Conservation (phyloP, 306 rosid species). For the Dalbergia oliveri region DNA sequence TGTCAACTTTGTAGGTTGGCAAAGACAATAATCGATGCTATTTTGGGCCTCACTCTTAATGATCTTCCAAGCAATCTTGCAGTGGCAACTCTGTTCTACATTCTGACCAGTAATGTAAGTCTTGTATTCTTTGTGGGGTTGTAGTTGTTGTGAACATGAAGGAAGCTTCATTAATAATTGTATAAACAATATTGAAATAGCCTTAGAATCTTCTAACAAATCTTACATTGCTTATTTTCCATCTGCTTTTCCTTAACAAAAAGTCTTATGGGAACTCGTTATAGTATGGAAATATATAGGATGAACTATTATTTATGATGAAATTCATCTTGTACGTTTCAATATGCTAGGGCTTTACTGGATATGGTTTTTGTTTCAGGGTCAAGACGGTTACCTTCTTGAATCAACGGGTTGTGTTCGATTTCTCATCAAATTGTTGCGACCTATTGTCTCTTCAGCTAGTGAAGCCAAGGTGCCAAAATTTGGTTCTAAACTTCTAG, state of each 20-base stretch:
- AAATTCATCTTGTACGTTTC: slow-evolving; percentile 3
- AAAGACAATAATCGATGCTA: slow-evolving; percentile 80
- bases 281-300: slow-evolving; percentile 3
- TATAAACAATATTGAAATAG: neutral
- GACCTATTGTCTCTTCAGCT: slow-evolving; percentile 67
- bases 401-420: slow-evolving; percentile 74
- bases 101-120: slow-evolving; percentile 95
- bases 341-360: slow-evolving; percentile 24
- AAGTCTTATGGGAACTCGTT: slow-evolving; percentile 16
- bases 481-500: slow-evolving; percentile 78
- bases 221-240: neutral
- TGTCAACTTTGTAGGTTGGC: slow-evolving; percentile 77
- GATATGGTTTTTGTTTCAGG: slow-evolving; percentile 65
- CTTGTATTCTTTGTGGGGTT: slow-evolving; percentile 31
- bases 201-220: neutral
- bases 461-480: slow-evolving; percentile 77
- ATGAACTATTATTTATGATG: slow-evolving; percentile 13
- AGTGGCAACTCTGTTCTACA: slow-evolving; percentile 83
- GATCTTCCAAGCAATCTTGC: slow-evolving; percentile 93
- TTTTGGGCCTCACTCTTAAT: slow-evolving; percentile 77
- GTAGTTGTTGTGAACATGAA: slow-evolving; percentile 38
- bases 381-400: slow-evolving; percentile 90
- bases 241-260: slow-evolving; percentile 6
- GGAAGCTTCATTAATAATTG: slow-evolving; percentile 6
- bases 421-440: slow-evolving; percentile 87